Base-by-base conservation (phyloP, 2,329 filamentous ascomycete genomes). In the Fusarium humuli region DNA sequence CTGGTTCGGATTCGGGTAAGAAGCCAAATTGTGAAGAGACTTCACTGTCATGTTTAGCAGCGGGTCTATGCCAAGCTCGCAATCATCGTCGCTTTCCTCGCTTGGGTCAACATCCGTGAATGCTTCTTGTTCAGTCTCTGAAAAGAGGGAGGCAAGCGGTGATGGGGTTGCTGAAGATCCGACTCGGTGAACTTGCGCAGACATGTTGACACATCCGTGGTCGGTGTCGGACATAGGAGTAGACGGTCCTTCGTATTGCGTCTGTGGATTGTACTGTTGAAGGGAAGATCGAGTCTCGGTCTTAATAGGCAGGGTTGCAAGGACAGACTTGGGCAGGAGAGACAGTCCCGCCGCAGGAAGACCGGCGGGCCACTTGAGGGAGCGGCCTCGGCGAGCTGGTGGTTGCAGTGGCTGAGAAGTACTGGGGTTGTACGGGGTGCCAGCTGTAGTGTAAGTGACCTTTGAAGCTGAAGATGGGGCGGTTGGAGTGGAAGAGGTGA, bases 1-100 rank as follows among this genome's bases (percentile, higher is more conserved):
- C 75, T 87, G 86, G 74, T 80, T 83, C 10, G 85, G 86, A 68
- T 88, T 88, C 7, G 83, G 80, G 69, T 87, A 88, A 3, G 86
- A 88, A 18, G 86, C 86, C 69, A 88, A 74, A 69, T 84, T 88
- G 41, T 83, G 82, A 23, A 88, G 79, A 30, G 81, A 83, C 71
- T 87, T 86, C 72, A 84, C 80, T 14, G 80, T 78, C 66, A 82
- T 79, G 47, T 77, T 82, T 61, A 79, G 77, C 52, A 83, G 73
- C 3, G 79, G 74, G 22, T 79, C 76, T 56, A 75, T 75, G 9
- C 63, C 64, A 30, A 70, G 63, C 12, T 79, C 77, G 29, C 73
- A 75, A 9, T 77, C 77, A 40, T 75, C 68, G 30, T 80, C 79
- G 22, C 75, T 74, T 37, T 75, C 75, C 25, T 74, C 71, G 49